Evolutionary conservation across 2,329 filamentous ascomycete species (phyloP), one percentile per base, ranked within the genome.

Genomic region (Drechslerella stenobrocha): DNA sequence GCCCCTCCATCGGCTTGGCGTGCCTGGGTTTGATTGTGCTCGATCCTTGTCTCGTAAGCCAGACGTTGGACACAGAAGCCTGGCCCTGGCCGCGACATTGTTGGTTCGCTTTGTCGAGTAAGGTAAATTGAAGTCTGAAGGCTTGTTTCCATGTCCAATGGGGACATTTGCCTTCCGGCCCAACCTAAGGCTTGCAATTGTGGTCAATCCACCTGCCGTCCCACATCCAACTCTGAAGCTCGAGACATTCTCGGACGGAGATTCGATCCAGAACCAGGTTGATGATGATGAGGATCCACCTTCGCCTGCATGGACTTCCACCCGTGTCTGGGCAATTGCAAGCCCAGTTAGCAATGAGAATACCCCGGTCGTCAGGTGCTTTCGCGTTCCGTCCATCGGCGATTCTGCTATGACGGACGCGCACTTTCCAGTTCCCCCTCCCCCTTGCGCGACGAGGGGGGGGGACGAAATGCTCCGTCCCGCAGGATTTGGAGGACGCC

Each of bases 351-450:
- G 24, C 32, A 51, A 23, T n/a, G n/a, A n/a, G n/a, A n/a, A n/a
- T n/a, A 56, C 18, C 46, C 32, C 46, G 50, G 53, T 55, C 55
- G 60, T 67, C 63, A 60, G 59, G 63, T 67, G 63, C 63, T 50
- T 60, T 60, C 63, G 63, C 50, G 55, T 56, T 56, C 50, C 13
- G 4, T 56, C 3, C 44, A 4, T 37, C 22, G 20, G 28, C 13
- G 23, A 32, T 51, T 13, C 7, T 20, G 57, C 61, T 52, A 48
- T 53, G 47, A 18, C 28, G 50, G 30, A 51, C 63, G 53, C 42
- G 47, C 32, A 58, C 3, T 9, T 24, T 20, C 40, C n/a, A 30
- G 5, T 30, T 30, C 11, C 28, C 44, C 20, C 18, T 18, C 24
- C 52, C 44, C 61, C 61, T 53, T 42, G 42, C 30, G 47, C 44